Percentiles rank a stretch among this genome's conserved stretches.
These are phyloP conservation scores for Fraxinus floribunda DNA, from an alignment of 305 asterid species.

Conservation along the genomic window DNA sequence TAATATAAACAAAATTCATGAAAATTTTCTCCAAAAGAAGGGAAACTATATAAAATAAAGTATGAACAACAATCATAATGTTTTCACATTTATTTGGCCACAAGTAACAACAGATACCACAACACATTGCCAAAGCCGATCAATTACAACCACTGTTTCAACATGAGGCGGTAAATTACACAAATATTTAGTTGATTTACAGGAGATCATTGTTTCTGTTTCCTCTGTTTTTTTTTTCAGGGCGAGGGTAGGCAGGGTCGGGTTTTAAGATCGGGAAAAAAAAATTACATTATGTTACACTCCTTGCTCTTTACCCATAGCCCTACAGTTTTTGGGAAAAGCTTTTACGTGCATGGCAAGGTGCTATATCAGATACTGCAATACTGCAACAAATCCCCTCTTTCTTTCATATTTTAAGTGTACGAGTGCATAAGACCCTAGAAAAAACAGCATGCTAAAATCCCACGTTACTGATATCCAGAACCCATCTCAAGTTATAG, in stretches of 20 bases:
- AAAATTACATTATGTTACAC: not conserved
- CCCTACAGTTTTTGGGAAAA: not conserved
- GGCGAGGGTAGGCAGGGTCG: not conserved
- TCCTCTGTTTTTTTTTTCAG: not conserved
- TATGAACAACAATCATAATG: not conserved
- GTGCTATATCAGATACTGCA: not conserved
- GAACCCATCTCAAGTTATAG: slow-evolving; percentile 25
- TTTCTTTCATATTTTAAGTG: not conserved
- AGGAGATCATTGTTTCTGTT: not conserved
- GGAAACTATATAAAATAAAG: not conserved
- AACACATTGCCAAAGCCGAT: not conserved
- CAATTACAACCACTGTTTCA: not conserved
- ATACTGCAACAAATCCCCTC: not conserved
- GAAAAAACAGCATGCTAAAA: not conserved
- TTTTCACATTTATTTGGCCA: not conserved
- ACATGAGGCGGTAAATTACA: not conserved
- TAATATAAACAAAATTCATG: not conserved
- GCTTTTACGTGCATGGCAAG: not conserved
- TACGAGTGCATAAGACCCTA: not conserved
- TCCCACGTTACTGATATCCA: not conserved
- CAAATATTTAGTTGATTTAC: not conserved
- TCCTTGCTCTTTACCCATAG: not conserved
- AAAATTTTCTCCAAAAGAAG: not conserved
- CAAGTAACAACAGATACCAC: not conserved
- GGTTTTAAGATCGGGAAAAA: not conserved